Evolutionary conservation across 805 yeast genomes (phyloP).

Genomic region (Wickerhamiella azymoides): DNA sequence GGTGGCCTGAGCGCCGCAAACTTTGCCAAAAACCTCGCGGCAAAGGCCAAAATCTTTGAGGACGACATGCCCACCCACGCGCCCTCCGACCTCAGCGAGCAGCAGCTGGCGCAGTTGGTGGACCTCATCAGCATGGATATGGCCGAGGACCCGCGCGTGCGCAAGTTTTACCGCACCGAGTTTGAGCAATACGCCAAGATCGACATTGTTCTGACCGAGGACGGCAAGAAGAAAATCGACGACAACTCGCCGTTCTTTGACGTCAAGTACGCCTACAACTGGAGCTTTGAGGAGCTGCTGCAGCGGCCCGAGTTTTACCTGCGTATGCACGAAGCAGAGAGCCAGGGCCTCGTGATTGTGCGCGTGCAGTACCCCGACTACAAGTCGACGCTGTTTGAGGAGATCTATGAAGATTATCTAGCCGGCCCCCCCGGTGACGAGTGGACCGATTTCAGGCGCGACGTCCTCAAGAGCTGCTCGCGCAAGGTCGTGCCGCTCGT

Average conservation of each 20-base stretch:
- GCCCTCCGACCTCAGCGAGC: conserved; percentile 19
- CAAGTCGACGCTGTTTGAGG: conserved; percentile 28
- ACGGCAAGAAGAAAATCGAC: conserved; percentile 65
- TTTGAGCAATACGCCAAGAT: conserved; percentile 49
- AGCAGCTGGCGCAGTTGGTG: conserved; percentile 60
- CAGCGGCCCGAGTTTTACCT: conserved; percentile 67
- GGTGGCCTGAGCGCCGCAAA: conserved; percentile 52
- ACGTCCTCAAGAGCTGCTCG: conserved; percentile 52
- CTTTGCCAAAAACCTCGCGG: conserved; percentile 67
- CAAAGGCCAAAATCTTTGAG: conserved; percentile 52
- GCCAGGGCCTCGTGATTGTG: conserved; percentile 54
- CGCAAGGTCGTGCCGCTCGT: conserved; percentile 53
- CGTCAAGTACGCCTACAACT: conserved; percentile 78
- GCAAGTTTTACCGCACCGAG: conserved; percentile 49
- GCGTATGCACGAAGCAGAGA: conserved; percentile 86
- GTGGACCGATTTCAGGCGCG: conserved; percentile 70
- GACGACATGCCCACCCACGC: conserved; percentile 43
- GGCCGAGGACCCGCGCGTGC: conserved; percentile 63
- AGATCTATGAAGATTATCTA: conserved; percentile 23
- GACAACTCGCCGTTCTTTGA: conserved; percentile 72
- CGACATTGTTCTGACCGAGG: conserved; percentile 68
- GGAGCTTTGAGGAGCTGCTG: conserved; percentile 61
- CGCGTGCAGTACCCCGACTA: conserved; percentile 41
- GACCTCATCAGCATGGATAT: conserved; percentile 68
- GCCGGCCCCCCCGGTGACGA: conserved; percentile 53